Evolutionary conservation across 352 stramenopile genomes (phyloP), one percentile per base, ranked within the genome.

Genomic region (Globisporangium okanoganense): DNA sequence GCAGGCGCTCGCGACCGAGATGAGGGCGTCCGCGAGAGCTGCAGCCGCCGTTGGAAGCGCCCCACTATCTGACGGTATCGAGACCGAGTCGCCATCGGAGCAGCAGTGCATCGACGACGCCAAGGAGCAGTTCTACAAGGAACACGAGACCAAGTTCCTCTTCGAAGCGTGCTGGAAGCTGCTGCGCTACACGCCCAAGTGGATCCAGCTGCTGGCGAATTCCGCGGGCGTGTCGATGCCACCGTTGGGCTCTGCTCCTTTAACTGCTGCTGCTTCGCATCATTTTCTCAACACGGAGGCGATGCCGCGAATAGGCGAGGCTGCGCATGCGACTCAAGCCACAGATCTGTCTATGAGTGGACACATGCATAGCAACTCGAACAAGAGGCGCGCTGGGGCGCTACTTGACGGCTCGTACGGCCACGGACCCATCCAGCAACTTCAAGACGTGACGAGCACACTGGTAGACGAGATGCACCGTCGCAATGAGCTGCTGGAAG

Each of bases 101-200:
- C 73, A 79, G 29, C 71, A 76, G 54, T 78, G 69, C 59, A 64
- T 92, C 24, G 76, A 89, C 4, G 73, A 84, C 25, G 80, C 82
- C 41, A 78, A 71, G 38, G 66, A 77, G 48, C 55, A 73, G 44
- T 90, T 85, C 38, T 51, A 71, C 36, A 82, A 75, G 48, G 63
- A 79, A 24, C 69, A 87, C 41, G 64, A 61, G 41, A 61, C 54
- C 63, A 92, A 89, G 65, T 92, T 92, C 59, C 54, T 63, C 3
- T 92, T 92, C 48, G 82, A 89, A 56, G 33, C 55, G 13, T 92
- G 82, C 65, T 92, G 82, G 82, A 76, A 75, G 48, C 58, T 85
- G 61, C 70, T 92, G 58, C 82, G 82, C 24, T 79, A 72, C 58
- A 87, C 78, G 16, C 62, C 71, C 44, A 87, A 84, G 36, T 92